Evolutionary conservation across 2,329 filamentous ascomycete genomes (phyloP), one percentile per base, ranked within the genome.

Genomic region (Fusarium sp.): DNA sequence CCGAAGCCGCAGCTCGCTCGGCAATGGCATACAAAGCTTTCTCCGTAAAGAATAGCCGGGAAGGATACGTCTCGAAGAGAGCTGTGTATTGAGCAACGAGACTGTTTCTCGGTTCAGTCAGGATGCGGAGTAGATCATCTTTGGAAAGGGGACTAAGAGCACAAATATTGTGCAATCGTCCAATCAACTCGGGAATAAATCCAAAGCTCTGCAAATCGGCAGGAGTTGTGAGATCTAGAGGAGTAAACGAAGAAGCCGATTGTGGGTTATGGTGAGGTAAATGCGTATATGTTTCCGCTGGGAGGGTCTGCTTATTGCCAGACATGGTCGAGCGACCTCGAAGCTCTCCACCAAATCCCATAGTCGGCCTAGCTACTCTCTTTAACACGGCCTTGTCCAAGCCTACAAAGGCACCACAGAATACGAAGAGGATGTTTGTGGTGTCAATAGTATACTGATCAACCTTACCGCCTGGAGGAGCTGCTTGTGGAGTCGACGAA

Each of bases 371-470:
- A 14, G 93, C 91, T 44, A 98, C 90, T n/a, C 96, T 90, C 60
- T 94, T 91, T 62, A 97, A 84, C 48, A 99, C 88, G 33, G 91
- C 87, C 77, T 96, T 97, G 74, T 97, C 93, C 2, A 98, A 84
- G 3, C 94, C 95, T 35, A 96, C 92, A 76, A 99, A 99, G 19
- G 96, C 96, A 19, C 96, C 96, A 14, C 94, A 96, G 77, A 96
- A 97, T 41, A 99, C 94, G 80, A 99, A 99, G 28, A 99, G 86
- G 62, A 99, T 98, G 73, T 98, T 97, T 68, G 94, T 94, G 0
- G 96, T 99, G 73, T 96, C 92, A 59, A 97, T 90, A 56, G 92
- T 89, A 75, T 87, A 90, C 74, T 90, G 88, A 52, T 89, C 87
- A 10, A 85, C 82, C 70, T 87, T 88, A 32, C 82, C 82, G 2